These are phyloP conservation scores for Edaphochlamys debaryana DNA, from an alignment of 139 green algal genomes.

Conservation along the genomic window DNA sequence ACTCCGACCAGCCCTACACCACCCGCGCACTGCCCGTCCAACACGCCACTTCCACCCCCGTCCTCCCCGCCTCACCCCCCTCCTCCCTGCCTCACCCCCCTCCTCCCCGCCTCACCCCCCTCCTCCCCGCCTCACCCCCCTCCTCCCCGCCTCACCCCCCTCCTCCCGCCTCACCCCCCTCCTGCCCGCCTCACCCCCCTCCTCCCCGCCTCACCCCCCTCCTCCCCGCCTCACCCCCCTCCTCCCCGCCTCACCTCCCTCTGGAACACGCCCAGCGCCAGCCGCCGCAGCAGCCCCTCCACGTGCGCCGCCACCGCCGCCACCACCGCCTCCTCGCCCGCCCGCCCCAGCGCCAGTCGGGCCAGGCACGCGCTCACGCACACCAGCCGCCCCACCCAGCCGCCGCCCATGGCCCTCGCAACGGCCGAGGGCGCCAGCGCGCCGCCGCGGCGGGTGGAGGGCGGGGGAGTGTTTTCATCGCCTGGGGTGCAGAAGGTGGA, in stretches of 20 bases:
- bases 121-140: too few species aligned
- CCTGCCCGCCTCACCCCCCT: neutral
- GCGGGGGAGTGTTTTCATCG: constrained; percentile 1
- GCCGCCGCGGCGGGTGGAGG: neutral
- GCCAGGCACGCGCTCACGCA: constrained; percentile 37
- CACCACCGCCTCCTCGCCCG: constrained; percentile 66
- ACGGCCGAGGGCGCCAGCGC: constrained; percentile 3
- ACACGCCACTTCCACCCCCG: too few species aligned
- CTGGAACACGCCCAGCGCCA: constrained; percentile 48
- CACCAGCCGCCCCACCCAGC: constrained; percentile 28
- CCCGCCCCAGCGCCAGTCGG: constrained; percentile 43
- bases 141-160: neutral
- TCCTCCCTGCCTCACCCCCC: too few species aligned
- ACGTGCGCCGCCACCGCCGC: constrained; percentile 61
- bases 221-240: too few species aligned
- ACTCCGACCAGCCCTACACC: too few species aligned
- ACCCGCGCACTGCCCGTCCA: too few species aligned
- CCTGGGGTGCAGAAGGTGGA: neutral
- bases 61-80: too few species aligned
- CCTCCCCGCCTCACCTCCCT: neutral
- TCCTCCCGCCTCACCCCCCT: neutral
- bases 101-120: too few species aligned
- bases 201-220: neutral
- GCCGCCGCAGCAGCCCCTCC: constrained; percentile 21
- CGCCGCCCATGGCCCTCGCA: constrained; percentile 1